A percentile compares a stretch with the other conserved stretches of the same genome.
Evolutionary conservation across 2,329 filamentous ascomycete species (phyloP).

Genomic region (Coleophoma cylindrospora): DNA sequence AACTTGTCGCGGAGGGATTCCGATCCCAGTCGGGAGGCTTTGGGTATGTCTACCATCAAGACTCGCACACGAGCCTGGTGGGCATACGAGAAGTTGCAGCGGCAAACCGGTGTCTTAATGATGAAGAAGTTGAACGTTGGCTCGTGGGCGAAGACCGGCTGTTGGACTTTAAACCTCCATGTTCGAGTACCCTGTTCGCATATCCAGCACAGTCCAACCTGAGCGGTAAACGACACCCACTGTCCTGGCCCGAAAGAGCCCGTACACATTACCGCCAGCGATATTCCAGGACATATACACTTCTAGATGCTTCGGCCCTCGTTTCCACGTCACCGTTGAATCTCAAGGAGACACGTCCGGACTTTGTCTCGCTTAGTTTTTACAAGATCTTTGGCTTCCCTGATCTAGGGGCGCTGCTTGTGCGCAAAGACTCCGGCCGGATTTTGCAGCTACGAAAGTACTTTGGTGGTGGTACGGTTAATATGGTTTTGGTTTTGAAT

Average conservation of each 20-base stretch:
- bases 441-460: conserved; percentile 66
- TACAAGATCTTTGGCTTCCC: conserved; percentile 98
- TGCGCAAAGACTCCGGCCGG: conserved; percentile 63
- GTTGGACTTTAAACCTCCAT: conserved; percentile 7
- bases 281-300: conserved; percentile 46
- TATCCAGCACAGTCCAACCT: conserved; percentile 66
- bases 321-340: conserved; percentile 73
- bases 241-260: conserved; percentile 57
- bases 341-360: conserved; percentile 58
- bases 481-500: conserved; percentile 73
- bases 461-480: conserved; percentile 91
- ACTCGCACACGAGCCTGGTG: conserved; percentile 82
- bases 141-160: conserved; percentile 33
- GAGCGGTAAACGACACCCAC: conserved; percentile 62
- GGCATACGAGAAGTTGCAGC: conserved; percentile 70
- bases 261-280: conserved; percentile 27
- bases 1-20: conserved; percentile 75
- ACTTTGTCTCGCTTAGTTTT: conserved; percentile 81
- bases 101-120: conserved; percentile 60
- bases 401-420: conserved; percentile 77
- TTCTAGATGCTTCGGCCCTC: conserved; percentile 82
- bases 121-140: conserved; percentile 62
- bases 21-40: conserved; percentile 65
- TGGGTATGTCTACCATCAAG: conserved; percentile 76
- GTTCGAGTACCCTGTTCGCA: conserved; percentile 55